A percentile compares a stretch with the other conserved stretches of the same genome.
Evolutionary conservation across 2,329 filamentous ascomycete genomes (phyloP).

Genomic region (Fusarium begoniae): DNA sequence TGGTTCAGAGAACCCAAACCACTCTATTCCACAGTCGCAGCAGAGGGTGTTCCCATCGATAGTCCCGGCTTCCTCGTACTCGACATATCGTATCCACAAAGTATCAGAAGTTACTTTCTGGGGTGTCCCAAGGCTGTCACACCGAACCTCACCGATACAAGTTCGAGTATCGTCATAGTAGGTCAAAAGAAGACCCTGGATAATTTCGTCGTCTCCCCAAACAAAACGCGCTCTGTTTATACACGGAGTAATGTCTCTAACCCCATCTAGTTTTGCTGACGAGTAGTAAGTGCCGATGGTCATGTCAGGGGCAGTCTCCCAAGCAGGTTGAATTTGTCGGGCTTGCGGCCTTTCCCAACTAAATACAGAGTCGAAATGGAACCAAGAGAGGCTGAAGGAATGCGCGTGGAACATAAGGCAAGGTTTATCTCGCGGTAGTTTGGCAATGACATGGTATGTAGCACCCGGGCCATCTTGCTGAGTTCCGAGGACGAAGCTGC

Average conservation of each 20-base stretch:
- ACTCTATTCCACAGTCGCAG: too few relatives aligned
- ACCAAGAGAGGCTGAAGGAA: not conserved
- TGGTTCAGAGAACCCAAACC: too few relatives aligned
- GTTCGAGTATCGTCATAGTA: not conserved
- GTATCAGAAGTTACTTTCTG: too few relatives aligned
- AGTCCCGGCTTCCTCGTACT: too few relatives aligned
- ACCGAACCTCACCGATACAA: not conserved
- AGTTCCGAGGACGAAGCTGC: not conserved
- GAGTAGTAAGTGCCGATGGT: not conserved
- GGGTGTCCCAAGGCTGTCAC: not conserved
- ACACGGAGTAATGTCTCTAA: not conserved
- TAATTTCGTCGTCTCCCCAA: not conserved
- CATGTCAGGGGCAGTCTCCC: not conserved
- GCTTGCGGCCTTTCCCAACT: not conserved
- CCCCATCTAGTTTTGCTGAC: not conserved
- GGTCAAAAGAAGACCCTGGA: not conserved
- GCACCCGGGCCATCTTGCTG: not conserved
- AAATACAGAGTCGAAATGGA: not conserved
- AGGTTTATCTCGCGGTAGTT: not conserved
- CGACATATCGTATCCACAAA: too few relatives aligned
- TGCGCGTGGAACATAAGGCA: not conserved
- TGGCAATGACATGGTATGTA: not conserved
- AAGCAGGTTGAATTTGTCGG: not conserved
- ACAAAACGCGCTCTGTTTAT: accelerated
- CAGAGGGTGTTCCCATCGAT: too few relatives aligned